Evolutionary conservation across 2,329 filamentous ascomycete genomes (phyloP).

Genomic region (Simplicillium aogashimaense): DNA sequence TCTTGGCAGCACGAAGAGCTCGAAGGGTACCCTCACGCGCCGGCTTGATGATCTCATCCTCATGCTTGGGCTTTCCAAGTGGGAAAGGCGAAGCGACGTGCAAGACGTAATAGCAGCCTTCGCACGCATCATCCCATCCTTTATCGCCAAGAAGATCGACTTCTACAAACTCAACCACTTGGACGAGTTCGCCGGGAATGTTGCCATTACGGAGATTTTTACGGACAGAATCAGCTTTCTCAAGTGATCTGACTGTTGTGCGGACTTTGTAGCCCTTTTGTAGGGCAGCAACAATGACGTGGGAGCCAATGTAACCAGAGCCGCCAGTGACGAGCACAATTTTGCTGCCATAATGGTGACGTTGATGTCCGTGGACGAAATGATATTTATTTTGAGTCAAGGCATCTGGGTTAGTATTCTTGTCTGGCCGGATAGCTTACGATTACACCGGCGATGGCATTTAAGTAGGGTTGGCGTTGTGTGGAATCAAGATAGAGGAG

Average conservation of each 20-base stretch:
- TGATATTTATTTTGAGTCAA: too few relatives aligned
- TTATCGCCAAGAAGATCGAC: slow-evolving; percentile 17
- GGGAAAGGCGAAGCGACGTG: slow-evolving; percentile 24
- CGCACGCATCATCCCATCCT: slow-evolving; percentile 17
- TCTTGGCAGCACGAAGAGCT: slow-evolving; percentile 8
- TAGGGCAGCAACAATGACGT: slow-evolving; percentile 13
- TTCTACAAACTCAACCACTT: slow-evolving; percentile 15
- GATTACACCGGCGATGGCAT: too few relatives aligned
- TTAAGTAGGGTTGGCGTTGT: too few relatives aligned
- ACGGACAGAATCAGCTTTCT: slow-evolving; percentile 9
- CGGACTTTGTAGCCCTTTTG: slow-evolving; percentile 9
- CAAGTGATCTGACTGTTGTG: slow-evolving; percentile 7
- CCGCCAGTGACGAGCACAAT: slow-evolving; percentile 14
- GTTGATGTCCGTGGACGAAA: too few relatives aligned
- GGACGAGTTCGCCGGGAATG: slow-evolving; percentile 9
- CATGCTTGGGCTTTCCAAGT: slow-evolving; percentile 4
- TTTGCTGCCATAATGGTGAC: background rate
- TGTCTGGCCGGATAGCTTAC: too few relatives aligned
- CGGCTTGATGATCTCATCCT: slow-evolving; percentile 9
- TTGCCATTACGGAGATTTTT: slow-evolving; percentile 5
- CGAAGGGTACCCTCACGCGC: slow-evolving; percentile 12
- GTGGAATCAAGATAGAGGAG: too few relatives aligned
- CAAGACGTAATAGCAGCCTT: slow-evolving; percentile 18
- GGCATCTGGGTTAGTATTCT: too few relatives aligned
- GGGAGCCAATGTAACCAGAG: slow-evolving; percentile 12